Evolutionary conservation across 371 early-diverging fungal species (phyloP).

Genomic region (Rhizomucor miehei): DNA sequence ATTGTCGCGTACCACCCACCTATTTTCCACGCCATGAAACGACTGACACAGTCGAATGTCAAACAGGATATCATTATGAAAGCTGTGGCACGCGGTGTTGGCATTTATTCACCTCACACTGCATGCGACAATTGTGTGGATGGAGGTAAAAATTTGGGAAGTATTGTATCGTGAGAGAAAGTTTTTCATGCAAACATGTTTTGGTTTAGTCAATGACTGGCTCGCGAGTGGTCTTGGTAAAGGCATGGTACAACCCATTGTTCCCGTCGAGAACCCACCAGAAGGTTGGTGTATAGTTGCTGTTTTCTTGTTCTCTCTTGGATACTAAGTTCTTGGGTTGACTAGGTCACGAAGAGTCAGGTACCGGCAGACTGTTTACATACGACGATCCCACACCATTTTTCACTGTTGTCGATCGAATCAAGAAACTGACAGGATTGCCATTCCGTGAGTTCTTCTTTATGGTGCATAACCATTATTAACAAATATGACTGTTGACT

Average conservation of each 20-base stretch:
- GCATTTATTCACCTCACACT: slow-evolving; percentile 97
- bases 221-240: slow-evolving; percentile 66
- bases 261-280: slow-evolving; percentile 53
- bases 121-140: slow-evolving; percentile 83
- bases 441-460: slow-evolving; percentile 47
- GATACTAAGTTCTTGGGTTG: too few species aligned
- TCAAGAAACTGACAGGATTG: slow-evolving; percentile 67
- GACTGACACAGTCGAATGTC: slow-evolving; percentile 67
- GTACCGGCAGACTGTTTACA: slow-evolving; percentile 72
- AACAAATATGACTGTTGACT: neutral
- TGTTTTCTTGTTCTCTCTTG: too few species aligned
- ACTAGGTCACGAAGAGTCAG: slow-evolving; percentile 73
- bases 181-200: neutral
- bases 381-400: slow-evolving; percentile 59
- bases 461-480: neutral
- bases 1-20: slow-evolving; percentile 97
- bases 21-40: slow-evolving; percentile 88
- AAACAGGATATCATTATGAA: slow-evolving; percentile 82
- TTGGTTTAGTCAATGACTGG: slow-evolving; percentile 79
- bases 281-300: slow-evolving; percentile 29
- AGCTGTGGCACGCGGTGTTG: slow-evolving; percentile 83
- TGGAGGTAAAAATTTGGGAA: slow-evolving; percentile 65
- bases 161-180: slow-evolving; percentile 1
- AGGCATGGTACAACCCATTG: slow-evolving; percentile 50
- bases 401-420: slow-evolving; percentile 50